Percentiles rank a stretch among this genome's conserved stretches.
Evolutionary conservation across 2,329 filamentous ascomycete species (phyloP).

Genomic region (Byssochlamys sp.): DNA sequence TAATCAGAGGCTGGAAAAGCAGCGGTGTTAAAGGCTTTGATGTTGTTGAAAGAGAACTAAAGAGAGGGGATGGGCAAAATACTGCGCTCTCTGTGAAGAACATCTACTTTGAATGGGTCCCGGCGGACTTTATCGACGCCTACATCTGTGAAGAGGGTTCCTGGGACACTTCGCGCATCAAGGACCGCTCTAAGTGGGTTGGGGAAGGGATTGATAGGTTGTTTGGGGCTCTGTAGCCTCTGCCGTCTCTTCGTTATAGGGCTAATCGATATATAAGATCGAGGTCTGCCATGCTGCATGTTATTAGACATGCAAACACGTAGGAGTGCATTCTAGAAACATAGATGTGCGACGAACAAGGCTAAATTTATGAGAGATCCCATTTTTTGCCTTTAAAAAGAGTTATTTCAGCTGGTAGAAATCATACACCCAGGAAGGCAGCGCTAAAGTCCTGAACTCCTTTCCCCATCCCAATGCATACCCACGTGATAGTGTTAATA

Average conservation of each 20-base stretch:
- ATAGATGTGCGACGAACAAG: neutral
- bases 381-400: no score
- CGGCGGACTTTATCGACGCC: conserved; percentile 40
- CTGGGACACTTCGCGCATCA: conserved; percentile 33
- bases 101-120: conserved; percentile 55
- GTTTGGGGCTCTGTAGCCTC: conserved; percentile 34
- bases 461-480: neutral
- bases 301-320: no score
- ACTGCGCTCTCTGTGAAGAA: conserved; percentile 30
- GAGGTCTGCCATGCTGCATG: no score
- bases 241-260: neutral
- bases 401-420: neutral
- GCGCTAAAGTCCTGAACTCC: conserved; percentile 6
- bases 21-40: conserved; percentile 15
- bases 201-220: conserved; percentile 30
- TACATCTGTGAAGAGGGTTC: conserved; percentile 49
- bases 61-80: conserved; percentile 3
- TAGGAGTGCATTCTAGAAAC: neutral
- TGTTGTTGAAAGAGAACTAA: conserved; percentile 10
- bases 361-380: no score
- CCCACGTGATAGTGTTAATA: neutral
- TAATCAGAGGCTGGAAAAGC: conserved; percentile 40
- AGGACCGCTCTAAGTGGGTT: conserved; percentile 29
- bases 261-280: no score
- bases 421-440: neutral